Base-by-base conservation (phyloP, 345 rosid species). In the Acer campestre region DNA sequence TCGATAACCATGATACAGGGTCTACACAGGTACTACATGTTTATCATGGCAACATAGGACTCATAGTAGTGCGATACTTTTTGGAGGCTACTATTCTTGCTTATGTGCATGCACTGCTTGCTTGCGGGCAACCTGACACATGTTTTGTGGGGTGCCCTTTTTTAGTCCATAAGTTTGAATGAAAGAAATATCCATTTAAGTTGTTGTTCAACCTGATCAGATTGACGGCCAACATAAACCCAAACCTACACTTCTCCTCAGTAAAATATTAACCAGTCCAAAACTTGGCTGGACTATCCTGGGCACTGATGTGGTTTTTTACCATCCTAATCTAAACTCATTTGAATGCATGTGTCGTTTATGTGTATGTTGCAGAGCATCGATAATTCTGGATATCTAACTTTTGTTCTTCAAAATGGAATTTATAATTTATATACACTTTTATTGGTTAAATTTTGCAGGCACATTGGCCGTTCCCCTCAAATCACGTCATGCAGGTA, bases 1-100 rank as follows among this genome's bases (percentile, higher is more conserved):
- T 95, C 25, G 98, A 95, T 78, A 95, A 93, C 82, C 98, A 95
- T 71, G 97, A 93, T 77, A 95, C 98, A 68, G 98, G 98, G 77
- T 95, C 98, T 80, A 92, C 98, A 38, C 97, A 93, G 95, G 97
- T 90, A 78, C 65, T 49, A 16, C 7, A 63, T 51, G 7, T 29
- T 22, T 76, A 29, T 69, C 25, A 7, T n/a, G 22, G 46, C 46
- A 61, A 61, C 29, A 44, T 14, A 0, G 38, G 63, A 56, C 35
- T 53, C 59, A 29, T 51, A 44, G 67, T 74, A 46, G 56, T 56
- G 23, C 38, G 63, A 22, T 48, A 38, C 27, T 12, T 81, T 48
- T 61, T 17, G 42, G 56, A 68, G 42, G 66, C 64, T 49, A 12
- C 40, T 12, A 56, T 66, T 74, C 27, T 38, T 66, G 35, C 61